Base-by-base conservation (phyloP, 371 early-diverging fungal species). In the Mucor indicus region DNA sequence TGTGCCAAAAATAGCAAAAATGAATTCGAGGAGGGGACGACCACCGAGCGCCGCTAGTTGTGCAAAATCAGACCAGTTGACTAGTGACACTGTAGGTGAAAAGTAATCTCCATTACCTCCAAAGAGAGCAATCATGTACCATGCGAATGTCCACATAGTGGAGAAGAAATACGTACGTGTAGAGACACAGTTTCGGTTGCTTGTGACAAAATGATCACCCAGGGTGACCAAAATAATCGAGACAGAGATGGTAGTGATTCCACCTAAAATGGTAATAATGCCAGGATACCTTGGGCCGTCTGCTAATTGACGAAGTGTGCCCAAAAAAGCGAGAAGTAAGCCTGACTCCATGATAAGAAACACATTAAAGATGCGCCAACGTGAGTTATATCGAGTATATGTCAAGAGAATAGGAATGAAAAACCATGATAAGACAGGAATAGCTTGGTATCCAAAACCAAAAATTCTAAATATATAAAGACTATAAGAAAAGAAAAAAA, bases 381-480 rank as follows among this genome's bases (percentile, higher is more conserved):
- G 47, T 31, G 54, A 31, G 15, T 21, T 20, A 31, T 61, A 21
- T 0, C 64, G 61, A 11, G 54, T 50, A 37, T 70, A 66, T 17
- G 33, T 20, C 11, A 70, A 20, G 1, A 58, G 2, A 4, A 58
- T n/a, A 21, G 70, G 66, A 22, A 56, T 29, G 16, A 51, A 58
- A 13, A 58, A 27, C 42, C 54, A 53, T 9, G 40, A 42, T 9
- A 66, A 54, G 17, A 67, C 8, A 1, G 70, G 70, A 16, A 70
- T 52, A 7, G 61, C 56, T 32, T 70, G 67, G 24, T 60, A 66
- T 12, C 67, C 70, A 24, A 56, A 55, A 1, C 55, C 67, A 43
- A 70, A 70, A 3, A 51, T 9, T 10, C 68, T 68, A 17, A 13
- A 6, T 8, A 13, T 16, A 13, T 2, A 16, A 16, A 17, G 1